Base-by-base conservation (phyloP, 306 rosid genomes). In the Chamaecrista fasciculata region DNA sequence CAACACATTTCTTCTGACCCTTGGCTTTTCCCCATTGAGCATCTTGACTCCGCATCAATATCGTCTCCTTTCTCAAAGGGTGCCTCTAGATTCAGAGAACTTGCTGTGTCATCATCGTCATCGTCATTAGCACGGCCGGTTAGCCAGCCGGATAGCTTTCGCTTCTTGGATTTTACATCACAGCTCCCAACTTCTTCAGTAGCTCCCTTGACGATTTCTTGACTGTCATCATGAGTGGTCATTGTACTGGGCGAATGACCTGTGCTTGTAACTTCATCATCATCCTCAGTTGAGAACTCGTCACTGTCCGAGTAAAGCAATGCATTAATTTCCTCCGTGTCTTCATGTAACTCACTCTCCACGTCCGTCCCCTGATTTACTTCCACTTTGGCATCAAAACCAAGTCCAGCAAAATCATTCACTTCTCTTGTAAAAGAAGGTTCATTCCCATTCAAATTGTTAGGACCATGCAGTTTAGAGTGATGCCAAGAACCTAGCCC, bases 231-330 rank as follows among this genome's bases (percentile, higher is more conserved):
- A 11, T 77, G 83, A 29, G 81, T 73, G 50, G 91, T 81, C 95
- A 79, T 81, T 44, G 92, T 83, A 65, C 96, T 84, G 0, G 97
- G 97, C 0, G 97, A 91, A 83, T 88, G 99, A 10, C 97, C 99
- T 5, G 99, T 94, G 87, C 99, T 94, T 4, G 97, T 84, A 66
- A 94, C 97, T 80, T 94, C 99, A 69, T 91, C 99, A 64, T 89
- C 97, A 3, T 90, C 98, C 77, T 87, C 91, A 0, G 81, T 63
- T 1, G 79, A 79, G 61, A 65, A 81, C 34, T 71, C 79, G 29
- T 87, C 89, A 19, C 90, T 83, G 12, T 92, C 96, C 0, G 99
- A 95, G 81, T 88, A 89, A 36, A 95, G 96, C 80, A 95, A 81
- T 5, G 99, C 99, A 70, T 95, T 80, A 40, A 95, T 89, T 71